Evolutionary conservation across 768 basidiomycete species (phyloP).

Genomic region (Agrocybe pediades): DNA sequence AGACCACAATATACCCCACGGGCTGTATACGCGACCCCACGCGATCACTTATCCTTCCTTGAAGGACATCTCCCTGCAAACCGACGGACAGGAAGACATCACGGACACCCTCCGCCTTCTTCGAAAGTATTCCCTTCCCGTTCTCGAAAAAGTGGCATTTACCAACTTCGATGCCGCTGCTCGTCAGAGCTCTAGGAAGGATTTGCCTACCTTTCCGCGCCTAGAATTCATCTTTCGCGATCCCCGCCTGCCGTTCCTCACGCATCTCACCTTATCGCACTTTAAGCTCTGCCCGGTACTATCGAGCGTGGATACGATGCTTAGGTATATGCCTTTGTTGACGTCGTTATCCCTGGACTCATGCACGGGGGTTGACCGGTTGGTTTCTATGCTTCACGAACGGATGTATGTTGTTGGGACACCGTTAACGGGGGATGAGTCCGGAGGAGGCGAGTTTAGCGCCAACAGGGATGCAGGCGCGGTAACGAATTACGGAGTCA

Average conservation of each 20-base stretch:
- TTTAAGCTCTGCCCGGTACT: constrained; percentile 42
- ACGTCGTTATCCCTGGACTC: constrained; percentile 46
- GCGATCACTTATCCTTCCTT: constrained; percentile 31
- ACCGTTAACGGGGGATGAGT: neutral
- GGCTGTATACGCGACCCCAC: constrained; percentile 12
- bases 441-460: neutral
- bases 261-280: constrained; percentile 50
- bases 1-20: constrained; percentile 9
- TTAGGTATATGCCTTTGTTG: constrained; percentile 55
- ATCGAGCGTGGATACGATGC: constrained; percentile 38
- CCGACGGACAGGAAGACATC: constrained; percentile 40
- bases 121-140: constrained; percentile 46
- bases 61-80: constrained; percentile 45
- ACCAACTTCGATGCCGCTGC: constrained; percentile 33
- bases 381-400: constrained; percentile 44
- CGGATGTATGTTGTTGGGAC: constrained; percentile 27
- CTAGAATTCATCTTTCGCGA: constrained; percentile 58
- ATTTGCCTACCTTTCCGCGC: constrained; percentile 41
- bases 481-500: constrained; percentile 36
- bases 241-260: constrained; percentile 52
- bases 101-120: constrained; percentile 33
- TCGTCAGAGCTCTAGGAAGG: constrained; percentile 14
- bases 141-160: constrained; percentile 46
- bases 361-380: constrained; percentile 41
- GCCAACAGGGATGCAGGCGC: constrained; percentile 8